Conservation (phyloP, 1,284 basidiomycete genomes). For the Ceratobasidium sp. region DNA sequence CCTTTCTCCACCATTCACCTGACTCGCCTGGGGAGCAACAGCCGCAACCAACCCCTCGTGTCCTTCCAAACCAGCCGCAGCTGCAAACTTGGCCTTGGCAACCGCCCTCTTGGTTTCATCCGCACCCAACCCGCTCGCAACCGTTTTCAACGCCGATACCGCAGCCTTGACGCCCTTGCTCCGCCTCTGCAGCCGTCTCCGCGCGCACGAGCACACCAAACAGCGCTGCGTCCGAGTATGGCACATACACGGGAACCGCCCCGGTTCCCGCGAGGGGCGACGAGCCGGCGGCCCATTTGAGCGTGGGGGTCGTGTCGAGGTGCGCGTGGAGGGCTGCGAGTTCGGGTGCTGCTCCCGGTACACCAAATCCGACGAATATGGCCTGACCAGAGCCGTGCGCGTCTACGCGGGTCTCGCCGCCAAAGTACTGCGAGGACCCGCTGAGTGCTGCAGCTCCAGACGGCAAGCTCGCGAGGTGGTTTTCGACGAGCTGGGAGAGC, state of each 20-base stretch:
- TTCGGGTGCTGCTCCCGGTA: slow-evolving; percentile 72
- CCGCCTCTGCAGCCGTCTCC: slow-evolving; percentile 66
- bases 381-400: too few species aligned
- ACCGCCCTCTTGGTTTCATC: slow-evolving; percentile 84
- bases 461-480: slow-evolving; percentile 63
- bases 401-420: too few species aligned
- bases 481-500: slow-evolving; percentile 77
- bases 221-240: slow-evolving; percentile 92
- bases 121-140: slow-evolving; percentile 62
- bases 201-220: slow-evolving; percentile 83
- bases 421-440: too few species aligned
- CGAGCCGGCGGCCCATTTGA: slow-evolving; percentile 86
- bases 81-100: slow-evolving; percentile 86
- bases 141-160: too few species aligned
- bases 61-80: slow-evolving; percentile 75
- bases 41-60: too few species aligned
- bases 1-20: slow-evolving; percentile 45
- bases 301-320: slow-evolving; percentile 73
- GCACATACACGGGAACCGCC: slow-evolving; percentile 78
- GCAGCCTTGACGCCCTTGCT: slow-evolving; percentile 73
- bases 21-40: slow-evolving; percentile 72
- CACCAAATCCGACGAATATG: too few species aligned
- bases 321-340: slow-evolving; percentile 81
- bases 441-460: slow-evolving; percentile 61
- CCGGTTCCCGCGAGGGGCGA: slow-evolving; percentile 74